phyloP scores from a whole-genome alignment of 306 rosid genomes.

The Neltuma alba region DNA sequence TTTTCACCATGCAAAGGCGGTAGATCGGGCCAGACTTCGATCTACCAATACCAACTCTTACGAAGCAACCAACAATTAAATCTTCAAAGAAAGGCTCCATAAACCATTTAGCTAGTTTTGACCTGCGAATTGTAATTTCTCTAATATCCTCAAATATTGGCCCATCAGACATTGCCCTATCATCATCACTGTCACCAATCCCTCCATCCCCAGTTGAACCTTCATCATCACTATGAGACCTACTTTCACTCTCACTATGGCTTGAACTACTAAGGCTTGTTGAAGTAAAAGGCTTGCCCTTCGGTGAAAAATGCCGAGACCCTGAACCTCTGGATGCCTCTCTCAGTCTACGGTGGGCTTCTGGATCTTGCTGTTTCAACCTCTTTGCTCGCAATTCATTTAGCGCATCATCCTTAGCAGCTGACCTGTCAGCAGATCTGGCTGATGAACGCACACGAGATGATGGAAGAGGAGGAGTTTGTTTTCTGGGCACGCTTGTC shows the following conservation, averaged over 20 bases:
- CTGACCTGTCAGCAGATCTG: conserved; percentile 78
- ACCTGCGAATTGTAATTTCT: conserved; percentile 81
- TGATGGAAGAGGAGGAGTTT: conserved; percentile 62
- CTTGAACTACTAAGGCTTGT: conserved; percentile 71
- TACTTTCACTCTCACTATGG: conserved; percentile 83
- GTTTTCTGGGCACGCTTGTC: conserved; percentile 48
- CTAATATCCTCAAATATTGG: conserved; percentile 75
- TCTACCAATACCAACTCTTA: conserved; percentile 94
- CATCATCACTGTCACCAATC: conserved; percentile 83
- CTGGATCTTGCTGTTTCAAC: conserved; percentile 88
- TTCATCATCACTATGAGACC: conserved; percentile 78
- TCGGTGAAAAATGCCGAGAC: conserved; percentile 54
- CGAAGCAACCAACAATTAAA: conserved; percentile 93
- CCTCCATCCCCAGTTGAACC: conserved; percentile 72
- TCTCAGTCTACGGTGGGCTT: conserved; percentile 57
- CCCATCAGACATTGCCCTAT: conserved; percentile 56
- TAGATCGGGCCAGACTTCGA: conserved; percentile 78
- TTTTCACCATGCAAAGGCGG: conserved; percentile 87
- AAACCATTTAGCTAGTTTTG: conserved; percentile 86
- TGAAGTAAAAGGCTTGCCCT: conserved; percentile 57
- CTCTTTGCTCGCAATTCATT: conserved; percentile 93
- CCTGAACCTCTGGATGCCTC: conserved; percentile 68
- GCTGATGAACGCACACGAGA: conserved; percentile 82
- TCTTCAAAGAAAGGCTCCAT: conserved; percentile 98
- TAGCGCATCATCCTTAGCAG: conserved; percentile 89